These are phyloP conservation scores for Rhododendron kiyosumense DNA, from an alignment of 148 eudicot genomes.

Conservation along the genomic window DNA sequence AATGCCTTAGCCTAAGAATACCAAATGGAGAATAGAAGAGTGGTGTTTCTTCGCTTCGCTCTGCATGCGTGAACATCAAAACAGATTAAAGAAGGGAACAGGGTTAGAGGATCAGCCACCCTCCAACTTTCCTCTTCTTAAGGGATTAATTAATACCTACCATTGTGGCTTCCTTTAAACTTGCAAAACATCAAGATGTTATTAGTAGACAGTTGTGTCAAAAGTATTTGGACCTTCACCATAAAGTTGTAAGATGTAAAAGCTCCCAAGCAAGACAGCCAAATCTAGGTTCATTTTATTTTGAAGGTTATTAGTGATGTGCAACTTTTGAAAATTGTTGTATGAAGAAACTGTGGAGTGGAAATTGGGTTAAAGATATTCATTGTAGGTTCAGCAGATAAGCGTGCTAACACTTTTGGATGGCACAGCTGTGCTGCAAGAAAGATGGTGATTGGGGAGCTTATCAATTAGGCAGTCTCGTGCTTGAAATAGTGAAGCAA, in stretches of 20 bases:
- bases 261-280: not conserved
- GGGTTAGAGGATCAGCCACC: not conserved
- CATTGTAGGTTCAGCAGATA: not conserved
- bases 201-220: not conserved
- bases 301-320: not conserved
- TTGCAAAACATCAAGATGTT: not conserved
- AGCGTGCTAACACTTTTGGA: not conserved
- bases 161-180: not conserved
- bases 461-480: not conserved
- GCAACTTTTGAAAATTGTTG: not conserved
- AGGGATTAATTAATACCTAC: not conserved
- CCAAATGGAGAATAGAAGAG: not conserved
- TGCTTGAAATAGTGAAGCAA: conserved; percentile 3
- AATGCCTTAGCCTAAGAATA: not conserved
- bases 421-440: not conserved
- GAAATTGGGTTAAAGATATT: not conserved
- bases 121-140: not conserved
- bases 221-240: not conserved
- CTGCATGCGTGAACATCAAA: not conserved
- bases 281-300: not conserved
- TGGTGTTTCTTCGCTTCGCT: not conserved
- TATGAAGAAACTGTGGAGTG: not conserved
- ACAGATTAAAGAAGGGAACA: not conserved
- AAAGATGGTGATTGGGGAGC: not conserved
- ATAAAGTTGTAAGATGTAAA: not conserved